Evolutionary conservation across 2,329 filamentous ascomycete genomes (phyloP).

Genomic region (Celoporthe dispersa): DNA sequence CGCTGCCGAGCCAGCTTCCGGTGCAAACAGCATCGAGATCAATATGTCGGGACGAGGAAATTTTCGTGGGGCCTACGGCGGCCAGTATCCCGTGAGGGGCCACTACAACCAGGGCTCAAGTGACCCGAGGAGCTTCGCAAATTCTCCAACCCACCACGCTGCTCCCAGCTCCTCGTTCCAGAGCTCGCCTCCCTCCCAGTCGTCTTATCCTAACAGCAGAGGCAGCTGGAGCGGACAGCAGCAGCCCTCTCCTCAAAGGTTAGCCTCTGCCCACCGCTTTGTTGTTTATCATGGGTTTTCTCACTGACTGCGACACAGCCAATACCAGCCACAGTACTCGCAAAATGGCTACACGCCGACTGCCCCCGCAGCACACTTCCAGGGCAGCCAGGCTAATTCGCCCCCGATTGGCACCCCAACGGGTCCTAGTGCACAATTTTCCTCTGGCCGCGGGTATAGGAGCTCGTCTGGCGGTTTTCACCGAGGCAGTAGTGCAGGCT

Average conservation of each 20-base stretch:
- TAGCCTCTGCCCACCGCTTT: slow-evolving; percentile 33
- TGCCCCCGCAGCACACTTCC: slow-evolving; percentile 57
- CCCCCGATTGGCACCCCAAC: slow-evolving; percentile 61
- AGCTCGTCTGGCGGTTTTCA: slow-evolving; percentile 55
- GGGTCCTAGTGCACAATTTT: slow-evolving; percentile 60
- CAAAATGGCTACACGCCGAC: slow-evolving; percentile 56
- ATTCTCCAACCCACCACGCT: slow-evolving; percentile 46
- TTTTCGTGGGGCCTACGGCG: slow-evolving; percentile 48
- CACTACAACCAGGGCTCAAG: slow-evolving; percentile 39
- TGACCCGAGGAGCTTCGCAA: slow-evolving; percentile 44
- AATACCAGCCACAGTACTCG: slow-evolving; percentile 65
- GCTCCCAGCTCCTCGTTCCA: slow-evolving; percentile 50
- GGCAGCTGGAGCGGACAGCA: slow-evolving; percentile 44
- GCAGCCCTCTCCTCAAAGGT: slow-evolving; percentile 48
- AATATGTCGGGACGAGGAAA: slow-evolving; percentile 52
- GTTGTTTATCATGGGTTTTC: slow-evolving; percentile 24
- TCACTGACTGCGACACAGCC: slow-evolving; percentile 49
- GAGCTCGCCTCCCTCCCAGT: slow-evolving; percentile 48
- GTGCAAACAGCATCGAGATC: slow-evolving; percentile 55
- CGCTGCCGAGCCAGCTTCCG: slow-evolving; percentile 45
- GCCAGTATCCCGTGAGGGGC: slow-evolving; percentile 43
- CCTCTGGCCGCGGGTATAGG: slow-evolving; percentile 52
- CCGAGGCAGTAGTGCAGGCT: slow-evolving; percentile 61
- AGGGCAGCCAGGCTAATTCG: slow-evolving; percentile 50
- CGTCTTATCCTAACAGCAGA: slow-evolving; percentile 47